Evolutionary conservation across 139 green algal species (phyloP).

Genomic region (Raphidocelis subcapitata): DNA sequence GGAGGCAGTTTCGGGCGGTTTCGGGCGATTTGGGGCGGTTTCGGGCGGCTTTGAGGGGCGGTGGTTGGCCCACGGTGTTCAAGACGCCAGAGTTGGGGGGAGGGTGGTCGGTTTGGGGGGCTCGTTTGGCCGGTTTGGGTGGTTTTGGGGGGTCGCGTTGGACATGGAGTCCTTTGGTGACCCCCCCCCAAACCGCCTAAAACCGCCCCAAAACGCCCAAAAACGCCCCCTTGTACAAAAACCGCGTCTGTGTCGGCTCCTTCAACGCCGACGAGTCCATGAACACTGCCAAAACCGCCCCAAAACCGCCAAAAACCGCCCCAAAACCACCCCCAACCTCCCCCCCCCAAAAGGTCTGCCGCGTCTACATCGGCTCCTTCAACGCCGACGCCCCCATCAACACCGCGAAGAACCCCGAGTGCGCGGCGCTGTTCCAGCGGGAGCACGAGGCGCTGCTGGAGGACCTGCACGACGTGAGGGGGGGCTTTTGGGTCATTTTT

Average conservation of each 20-base stretch:
- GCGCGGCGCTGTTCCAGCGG: slow-evolving; percentile 80
- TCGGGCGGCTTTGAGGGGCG: no score
- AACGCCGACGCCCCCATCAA: slow-evolving; percentile 71
- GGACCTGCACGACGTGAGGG: slow-evolving; percentile 87
- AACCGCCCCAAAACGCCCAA: background rate
- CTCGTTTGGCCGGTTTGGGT: background rate
- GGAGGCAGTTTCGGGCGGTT: no score
- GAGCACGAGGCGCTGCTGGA: slow-evolving; percentile 91
- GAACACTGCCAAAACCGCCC: slow-evolving; percentile 71
- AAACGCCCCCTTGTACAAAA: background rate
- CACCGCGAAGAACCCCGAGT: slow-evolving; percentile 71
- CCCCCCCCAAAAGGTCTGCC: slow-evolving; percentile 43
- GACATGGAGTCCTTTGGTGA: no score
- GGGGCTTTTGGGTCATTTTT: no score
- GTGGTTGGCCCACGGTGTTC: slow-evolving; percentile 96
- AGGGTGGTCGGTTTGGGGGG: background rate
- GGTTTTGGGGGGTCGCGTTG: background rate
- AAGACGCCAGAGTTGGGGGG: slow-evolving; percentile 83
- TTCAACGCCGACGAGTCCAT: slow-evolving; percentile 79
- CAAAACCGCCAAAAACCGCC: background rate
- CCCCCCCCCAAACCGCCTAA: background rate
- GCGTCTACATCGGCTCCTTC: slow-evolving; percentile 95
- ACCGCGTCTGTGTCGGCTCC: slow-evolving; percentile 91
- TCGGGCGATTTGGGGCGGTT: no score
- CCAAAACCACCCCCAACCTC: no score